Conservation (phyloP, 2,329 filamentous ascomycete species). For the Sarocladiaceae sp. region DNA sequence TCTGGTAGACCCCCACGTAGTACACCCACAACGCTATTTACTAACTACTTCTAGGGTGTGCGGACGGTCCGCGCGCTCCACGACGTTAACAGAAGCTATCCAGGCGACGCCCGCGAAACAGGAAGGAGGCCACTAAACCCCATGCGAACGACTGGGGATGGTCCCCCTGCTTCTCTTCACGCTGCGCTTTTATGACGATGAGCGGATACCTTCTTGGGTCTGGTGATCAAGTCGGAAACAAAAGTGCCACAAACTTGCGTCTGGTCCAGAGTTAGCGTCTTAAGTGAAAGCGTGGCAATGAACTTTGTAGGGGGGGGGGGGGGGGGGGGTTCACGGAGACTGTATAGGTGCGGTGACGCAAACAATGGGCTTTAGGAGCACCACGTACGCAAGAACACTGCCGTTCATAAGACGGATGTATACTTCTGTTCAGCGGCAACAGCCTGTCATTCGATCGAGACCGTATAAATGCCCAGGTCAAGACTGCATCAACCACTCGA, state of each 20-base stretch:
- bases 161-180: background rate
- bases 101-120: background rate
- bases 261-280: no score
- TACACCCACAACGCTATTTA: background rate
- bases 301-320: no score
- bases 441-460: background rate
- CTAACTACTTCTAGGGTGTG: background rate
- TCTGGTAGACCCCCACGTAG: background rate
- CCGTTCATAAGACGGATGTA: background rate
- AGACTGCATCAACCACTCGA: constrained; percentile 9
- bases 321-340: background rate
- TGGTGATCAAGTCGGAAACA: background rate
- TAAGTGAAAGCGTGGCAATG: background rate
- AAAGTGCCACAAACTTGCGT: background rate
- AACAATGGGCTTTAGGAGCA: background rate
- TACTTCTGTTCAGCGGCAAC: background rate
- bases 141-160: background rate
- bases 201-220: background rate
- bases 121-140: background rate
- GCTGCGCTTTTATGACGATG: background rate
- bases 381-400: background rate
- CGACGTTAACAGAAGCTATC: background rate
- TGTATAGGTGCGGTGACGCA: background rate
- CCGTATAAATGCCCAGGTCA: background rate
- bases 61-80: background rate